Evolutionary conservation across 2,329 filamentous ascomycete genomes (phyloP), one percentile per base, ranked within the genome.

Genomic region (Ambrosiella xylebori): DNA sequence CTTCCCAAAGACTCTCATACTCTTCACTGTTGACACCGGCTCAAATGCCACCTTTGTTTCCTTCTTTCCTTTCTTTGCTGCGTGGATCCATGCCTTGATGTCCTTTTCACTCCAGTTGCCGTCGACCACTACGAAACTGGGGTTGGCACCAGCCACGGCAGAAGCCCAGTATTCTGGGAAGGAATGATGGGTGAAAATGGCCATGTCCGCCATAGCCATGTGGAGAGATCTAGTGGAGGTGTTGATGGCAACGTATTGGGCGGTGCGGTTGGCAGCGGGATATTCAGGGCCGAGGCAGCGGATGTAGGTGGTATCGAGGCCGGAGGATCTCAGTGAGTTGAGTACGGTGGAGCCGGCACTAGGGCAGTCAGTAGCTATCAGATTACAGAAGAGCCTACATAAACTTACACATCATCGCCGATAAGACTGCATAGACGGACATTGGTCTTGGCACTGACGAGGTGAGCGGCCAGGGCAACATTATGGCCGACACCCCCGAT

Each of bases 171-270:
- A 71, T 7, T 73, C 67, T 0, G 75, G 69, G 61, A 78, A 76
- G 0, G 74, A 73, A 61, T 77, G 71, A 13, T 71, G 66, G n/a
- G 81, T 77, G 53, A 95, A 79, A 64, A 95, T 91, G 58, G 76
- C 79, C 89, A 97, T 96, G 67, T 97, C 93, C 3, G 91, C 90
- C 88, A 96, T 95, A 51, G 89, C 91, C 62, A 96, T 71, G n/a
- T 90, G 77, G 1, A 98, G 79, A 62, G 90, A 85, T 68, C 89
- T 94, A 61, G 84, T 80, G 0, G 75, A 74, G 66, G 94, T 86
- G 67, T 97, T 98, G 63, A 97, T 75, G 13, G 91, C 86, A 2
- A 97, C 80, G 67, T 97, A 97, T 68, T 96, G 89, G 0, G 90
- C 88, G 1, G 91, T 97, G 58, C 86, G 78, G 38, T 75, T 76